Conservation (phyloP, 176 grass and related monocot genomes). For the Raddia distichophylla region DNA sequence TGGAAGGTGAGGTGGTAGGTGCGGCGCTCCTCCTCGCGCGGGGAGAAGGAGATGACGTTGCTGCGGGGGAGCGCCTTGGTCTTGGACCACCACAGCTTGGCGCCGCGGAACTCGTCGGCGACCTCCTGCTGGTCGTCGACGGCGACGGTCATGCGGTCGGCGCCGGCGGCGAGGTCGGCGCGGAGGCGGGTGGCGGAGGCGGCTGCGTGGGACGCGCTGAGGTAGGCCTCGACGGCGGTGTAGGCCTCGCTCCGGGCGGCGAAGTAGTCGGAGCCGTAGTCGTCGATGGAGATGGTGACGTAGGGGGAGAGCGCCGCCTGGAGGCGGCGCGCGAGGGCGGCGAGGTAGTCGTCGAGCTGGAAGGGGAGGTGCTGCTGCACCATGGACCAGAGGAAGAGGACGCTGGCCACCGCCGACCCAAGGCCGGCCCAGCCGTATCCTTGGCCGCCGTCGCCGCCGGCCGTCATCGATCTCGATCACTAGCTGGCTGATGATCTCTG, state of each 20-base stretch:
- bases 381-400: slow-evolving; percentile 39
- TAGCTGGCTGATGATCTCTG: no score
- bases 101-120: slow-evolving; percentile 33
- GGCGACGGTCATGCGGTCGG: slow-evolving; percentile 36
- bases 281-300: slow-evolving; percentile 48
- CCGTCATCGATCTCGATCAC: no score
- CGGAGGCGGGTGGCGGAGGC: neutral
- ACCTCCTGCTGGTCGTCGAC: slow-evolving; percentile 50
- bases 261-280: slow-evolving; percentile 30
- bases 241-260: slow-evolving; percentile 40
- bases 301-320: neutral
- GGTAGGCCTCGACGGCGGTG: slow-evolving; percentile 46
- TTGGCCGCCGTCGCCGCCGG: neutral
- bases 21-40: neutral
- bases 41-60: slow-evolving; percentile 24
- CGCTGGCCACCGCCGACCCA: slow-evolving; percentile 31
- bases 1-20: slow-evolving; percentile 28
- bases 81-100: slow-evolving; percentile 38
- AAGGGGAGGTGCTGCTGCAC: slow-evolving; percentile 38
- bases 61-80: neutral
- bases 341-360: neutral
- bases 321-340: neutral
- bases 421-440: slow-evolving; percentile 15
- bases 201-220: slow-evolving; percentile 23
- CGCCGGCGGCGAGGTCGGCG: slow-evolving; percentile 20